A percentile compares a stretch with the other conserved stretches of the same genome.
Conservation (phyloP, 1,284 basidiomycete species). For the Moniliophthora roreri region DNA sequence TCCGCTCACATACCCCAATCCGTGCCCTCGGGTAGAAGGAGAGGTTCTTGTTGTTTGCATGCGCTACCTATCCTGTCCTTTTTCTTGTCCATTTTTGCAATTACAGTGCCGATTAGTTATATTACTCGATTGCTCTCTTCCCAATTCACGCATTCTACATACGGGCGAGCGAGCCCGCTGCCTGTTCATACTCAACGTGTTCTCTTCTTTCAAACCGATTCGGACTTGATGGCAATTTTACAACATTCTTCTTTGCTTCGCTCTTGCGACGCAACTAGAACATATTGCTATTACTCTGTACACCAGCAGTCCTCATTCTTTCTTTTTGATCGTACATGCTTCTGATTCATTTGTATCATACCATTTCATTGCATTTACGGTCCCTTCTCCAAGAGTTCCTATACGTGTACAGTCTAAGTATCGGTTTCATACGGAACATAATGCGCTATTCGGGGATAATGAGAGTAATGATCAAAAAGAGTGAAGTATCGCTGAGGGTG, state of each 20-base stretch:
- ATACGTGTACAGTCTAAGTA: background rate
- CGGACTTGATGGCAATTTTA: background rate
- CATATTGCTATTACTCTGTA: background rate
- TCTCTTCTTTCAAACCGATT: background rate
- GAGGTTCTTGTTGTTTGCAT: too few relatives aligned
- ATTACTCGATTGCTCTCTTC: too few relatives aligned
- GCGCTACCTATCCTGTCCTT: too few relatives aligned
- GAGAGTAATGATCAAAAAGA: too few relatives aligned
- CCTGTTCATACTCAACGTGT: background rate
- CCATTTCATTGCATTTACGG: background rate
- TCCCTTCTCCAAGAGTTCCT: background rate
- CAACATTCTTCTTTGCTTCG: background rate
- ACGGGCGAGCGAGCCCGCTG: background rate
- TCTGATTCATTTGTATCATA: slow-evolving; percentile 1
- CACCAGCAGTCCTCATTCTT: background rate
- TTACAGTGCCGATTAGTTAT: too few relatives aligned
- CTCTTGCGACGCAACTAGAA: too few relatives aligned
- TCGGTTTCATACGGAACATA: background rate
- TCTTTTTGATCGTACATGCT: slow-evolving; percentile 2
- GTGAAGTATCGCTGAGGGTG: too few relatives aligned
- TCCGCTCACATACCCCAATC: too few relatives aligned
- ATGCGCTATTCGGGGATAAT: too few relatives aligned
- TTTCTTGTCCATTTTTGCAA: too few relatives aligned
- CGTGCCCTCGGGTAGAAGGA: too few relatives aligned
- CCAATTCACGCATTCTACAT: too few relatives aligned